phyloP scores from a whole-genome alignment of 2,329 filamentous ascomycete genomes.

The Ambrosiella beaveri region DNA sequence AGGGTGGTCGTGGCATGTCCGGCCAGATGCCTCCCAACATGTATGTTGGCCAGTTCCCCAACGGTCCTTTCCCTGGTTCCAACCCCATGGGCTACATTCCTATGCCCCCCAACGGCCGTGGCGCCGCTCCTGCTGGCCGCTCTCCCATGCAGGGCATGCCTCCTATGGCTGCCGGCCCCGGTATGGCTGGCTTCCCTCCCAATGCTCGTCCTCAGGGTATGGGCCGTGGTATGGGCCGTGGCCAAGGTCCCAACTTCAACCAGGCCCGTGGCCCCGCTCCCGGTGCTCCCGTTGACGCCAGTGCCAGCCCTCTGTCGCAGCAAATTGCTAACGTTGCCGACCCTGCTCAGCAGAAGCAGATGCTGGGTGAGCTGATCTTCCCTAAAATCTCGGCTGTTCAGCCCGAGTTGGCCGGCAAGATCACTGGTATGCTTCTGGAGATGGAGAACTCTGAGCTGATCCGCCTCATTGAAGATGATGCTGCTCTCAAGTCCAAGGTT shows the following conservation, averaged over 20 bases:
- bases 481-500: constrained; percentile 82
- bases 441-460: constrained; percentile 96
- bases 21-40: constrained; percentile 79
- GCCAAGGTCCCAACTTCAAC: constrained; percentile 25
- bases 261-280: constrained; percentile 29
- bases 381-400: constrained; percentile 95
- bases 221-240: constrained; percentile 29
- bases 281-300: constrained; percentile 3
- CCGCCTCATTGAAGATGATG: constrained; percentile 79
- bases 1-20: constrained; percentile 70
- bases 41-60: constrained; percentile 66
- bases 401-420: constrained; percentile 93
- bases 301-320: constrained; percentile 28
- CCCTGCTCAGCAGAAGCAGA: constrained; percentile 86
- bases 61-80: constrained; percentile 59
- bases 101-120: constrained; percentile 46
- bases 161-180: constrained; percentile 34
- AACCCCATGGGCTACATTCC: constrained; percentile 70
- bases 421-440: constrained; percentile 98
- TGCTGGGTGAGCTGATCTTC: constrained; percentile 93
- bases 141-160: constrained; percentile 62
- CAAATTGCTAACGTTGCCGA: constrained; percentile 38
- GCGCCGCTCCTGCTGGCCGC: constrained; percentile 46
- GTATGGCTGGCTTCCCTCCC: constrained; percentile 40
- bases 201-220: constrained; percentile 35